Evolutionary conservation across 129 eudicot genomes (phyloP), one percentile per base, ranked within the genome.

Genomic region (Mikania micrantha): DNA sequence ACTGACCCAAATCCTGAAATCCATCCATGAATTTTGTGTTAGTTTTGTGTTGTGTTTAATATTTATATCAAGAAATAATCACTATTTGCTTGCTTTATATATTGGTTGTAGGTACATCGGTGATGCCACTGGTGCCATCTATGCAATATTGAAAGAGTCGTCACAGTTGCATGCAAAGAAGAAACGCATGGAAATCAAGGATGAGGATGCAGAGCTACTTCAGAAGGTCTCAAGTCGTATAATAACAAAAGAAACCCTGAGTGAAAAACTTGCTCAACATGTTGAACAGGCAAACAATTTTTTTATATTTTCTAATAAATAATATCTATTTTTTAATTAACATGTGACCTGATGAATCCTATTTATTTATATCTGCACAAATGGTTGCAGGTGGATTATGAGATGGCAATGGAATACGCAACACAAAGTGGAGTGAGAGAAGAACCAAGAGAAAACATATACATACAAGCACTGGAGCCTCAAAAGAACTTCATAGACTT

Each of bases 321-420:
- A n/a, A n/a, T n/a, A n/a, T n/a, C n/a, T n/a, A n/a, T n/a, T n/a
- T n/a, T n/a, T n/a, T n/a, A n/a, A n/a, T n/a, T n/a, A n/a, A n/a
- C n/a, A n/a, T n/a, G n/a, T n/a, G n/a, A n/a, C n/a, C n/a, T n/a
- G n/a, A n/a, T n/a, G n/a, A n/a, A n/a, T n/a, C n/a, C n/a, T n/a
- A n/a, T n/a, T n/a, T n/a, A n/a, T n/a, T n/a, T n/a, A n/a, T n/a
- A n/a, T n/a, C n/a, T n/a, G n/a, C n/a, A n/a, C n/a, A n/a, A n/a
- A 56, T 20, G 38, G 6, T 67, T 85, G 54, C 87, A 94, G 99
- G 99, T 94, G 79, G 99, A 94, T 82, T 94, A 94, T 42, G 95
- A 94, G 78, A 94, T 94, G 99, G 99, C 97, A 29, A 60, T 94
- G 84, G 99, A 94, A 74, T 94, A 94, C 34, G 99, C 99, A 3